Percentiles rank a stretch among this genome's conserved stretches.
These are phyloP conservation scores for Talaromyces trachyspermus DNA, from an alignment of 495 filamentous ascomycete genomes.

Conservation along the genomic window DNA sequence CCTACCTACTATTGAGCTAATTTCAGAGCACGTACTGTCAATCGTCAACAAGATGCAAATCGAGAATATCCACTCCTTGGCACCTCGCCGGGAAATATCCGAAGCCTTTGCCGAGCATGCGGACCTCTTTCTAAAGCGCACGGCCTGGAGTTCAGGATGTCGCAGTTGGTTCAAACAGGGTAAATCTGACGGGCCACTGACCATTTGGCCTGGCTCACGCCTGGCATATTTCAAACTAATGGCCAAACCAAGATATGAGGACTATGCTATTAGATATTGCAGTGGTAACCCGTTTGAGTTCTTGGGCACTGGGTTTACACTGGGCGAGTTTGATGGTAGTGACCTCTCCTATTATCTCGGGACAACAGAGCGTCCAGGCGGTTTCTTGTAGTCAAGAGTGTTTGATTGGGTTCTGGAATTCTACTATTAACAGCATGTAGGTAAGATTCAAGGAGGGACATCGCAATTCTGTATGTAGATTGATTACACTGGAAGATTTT, in stretches of 20 bases:
- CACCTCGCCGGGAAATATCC: slow-evolving; percentile 17
- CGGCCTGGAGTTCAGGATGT: slow-evolving; percentile 33
- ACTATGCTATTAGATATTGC: slow-evolving; percentile 29
- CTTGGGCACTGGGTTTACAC: slow-evolving; percentile 16
- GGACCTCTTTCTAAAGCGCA: slow-evolving; percentile 26
- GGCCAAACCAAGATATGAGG: slow-evolving; percentile 37
- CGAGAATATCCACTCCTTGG: slow-evolving; percentile 19
- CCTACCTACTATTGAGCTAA: slow-evolving; percentile 24
- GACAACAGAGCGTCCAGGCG: slow-evolving; percentile 2
- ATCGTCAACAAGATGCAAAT: slow-evolving; percentile 25
- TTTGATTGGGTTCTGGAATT: no score
- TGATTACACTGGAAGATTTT: no score
- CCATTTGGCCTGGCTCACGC: slow-evolving; percentile 24
- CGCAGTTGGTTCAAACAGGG: slow-evolving; percentile 38
- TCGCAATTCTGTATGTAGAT: no score
- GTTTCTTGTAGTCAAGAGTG: background rate
- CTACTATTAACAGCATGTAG: no score
- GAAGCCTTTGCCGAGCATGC: slow-evolving; percentile 30
- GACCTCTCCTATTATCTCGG: slow-evolving; percentile 6
- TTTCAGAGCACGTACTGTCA: slow-evolving; percentile 32
- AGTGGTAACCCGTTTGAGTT: slow-evolving; percentile 17
- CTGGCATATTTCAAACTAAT: slow-evolving; percentile 47
- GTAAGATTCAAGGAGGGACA: no score
- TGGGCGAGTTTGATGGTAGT: slow-evolving; percentile 7
- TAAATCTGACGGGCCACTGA: slow-evolving; percentile 10